Conservation (phyloP, 2,329 filamentous ascomycete species). For the Chalaropsis ovoidea region DNA sequence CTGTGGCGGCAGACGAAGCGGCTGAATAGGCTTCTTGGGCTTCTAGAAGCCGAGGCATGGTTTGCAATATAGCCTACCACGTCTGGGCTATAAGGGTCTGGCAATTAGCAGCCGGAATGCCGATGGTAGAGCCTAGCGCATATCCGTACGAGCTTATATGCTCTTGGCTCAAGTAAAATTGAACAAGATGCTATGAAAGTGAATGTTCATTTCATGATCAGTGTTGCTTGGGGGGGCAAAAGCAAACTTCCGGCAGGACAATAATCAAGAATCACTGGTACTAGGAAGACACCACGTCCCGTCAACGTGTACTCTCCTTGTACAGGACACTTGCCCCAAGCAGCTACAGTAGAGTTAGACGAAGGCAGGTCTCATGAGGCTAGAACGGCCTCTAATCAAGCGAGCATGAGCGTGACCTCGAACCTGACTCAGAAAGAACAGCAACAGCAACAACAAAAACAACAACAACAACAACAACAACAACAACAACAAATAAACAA, state of each 20-base stretch:
- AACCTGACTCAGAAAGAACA: background rate
- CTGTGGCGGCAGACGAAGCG: background rate
- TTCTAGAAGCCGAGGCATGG: background rate
- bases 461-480: background rate
- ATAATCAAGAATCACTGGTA: background rate
- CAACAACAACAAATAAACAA: background rate
- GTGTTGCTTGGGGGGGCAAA: background rate
- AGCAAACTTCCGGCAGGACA: background rate
- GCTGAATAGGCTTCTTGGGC: background rate
- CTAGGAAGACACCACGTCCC: background rate
- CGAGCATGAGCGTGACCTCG: background rate
- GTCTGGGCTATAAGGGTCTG: background rate
- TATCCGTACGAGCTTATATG: background rate
- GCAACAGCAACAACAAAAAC: background rate
- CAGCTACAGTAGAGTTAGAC: background rate
- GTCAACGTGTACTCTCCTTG: background rate
- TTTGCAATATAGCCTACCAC: background rate
- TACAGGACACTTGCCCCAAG: background rate
- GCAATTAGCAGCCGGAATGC: background rate
- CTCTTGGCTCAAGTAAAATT: background rate
- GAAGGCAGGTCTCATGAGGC: background rate
- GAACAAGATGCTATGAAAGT: background rate
- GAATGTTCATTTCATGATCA: conserved; percentile 5
- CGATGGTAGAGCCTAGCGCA: background rate
- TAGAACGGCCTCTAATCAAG: background rate